phyloP scores from a whole-genome alignment of 495 filamentous ascomycete species.

The Neurospora tetraspora region DNA sequence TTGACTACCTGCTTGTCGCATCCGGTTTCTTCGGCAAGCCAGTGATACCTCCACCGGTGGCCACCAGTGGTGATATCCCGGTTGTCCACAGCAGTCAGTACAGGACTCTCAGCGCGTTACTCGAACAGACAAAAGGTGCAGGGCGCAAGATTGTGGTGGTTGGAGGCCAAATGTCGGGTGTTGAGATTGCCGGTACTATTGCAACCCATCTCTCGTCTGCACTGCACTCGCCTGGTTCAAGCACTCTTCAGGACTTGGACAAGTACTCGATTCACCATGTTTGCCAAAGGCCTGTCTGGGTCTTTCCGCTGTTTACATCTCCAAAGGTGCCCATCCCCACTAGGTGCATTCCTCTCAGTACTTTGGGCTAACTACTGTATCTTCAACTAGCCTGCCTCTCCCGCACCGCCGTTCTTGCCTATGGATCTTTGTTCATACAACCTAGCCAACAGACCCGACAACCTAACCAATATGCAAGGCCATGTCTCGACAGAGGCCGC shows the following conservation, averaged over 20 bases:
- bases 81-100: constrained; percentile 55
- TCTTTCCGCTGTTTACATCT: constrained; percentile 52
- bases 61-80: constrained; percentile 16
- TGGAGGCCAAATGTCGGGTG: constrained; percentile 76
- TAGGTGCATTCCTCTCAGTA: not conserved
- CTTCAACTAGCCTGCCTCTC: constrained; percentile 26
- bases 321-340: constrained; percentile 26
- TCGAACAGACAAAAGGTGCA: constrained; percentile 15
- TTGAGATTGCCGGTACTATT: constrained; percentile 63
- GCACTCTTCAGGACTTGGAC: constrained; percentile 19
- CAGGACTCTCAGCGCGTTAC: constrained; percentile 27
- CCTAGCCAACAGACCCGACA: constrained; percentile 45
- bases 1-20: constrained; percentile 66
- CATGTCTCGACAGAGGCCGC: constrained; percentile 46
- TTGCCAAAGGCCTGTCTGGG: constrained; percentile 60
- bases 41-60: constrained; percentile 35
- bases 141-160: constrained; percentile 63
- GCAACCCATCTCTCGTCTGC: constrained; percentile 59
- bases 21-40: constrained; percentile 68
- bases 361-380: not conserved
- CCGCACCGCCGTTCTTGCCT: constrained; percentile 54
- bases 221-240: constrained; percentile 32
- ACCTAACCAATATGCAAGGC: constrained; percentile 49
- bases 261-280: constrained; percentile 55
- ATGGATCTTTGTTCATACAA: constrained; percentile 72